Percentiles rank a stretch among this genome's conserved stretches.
These are phyloP conservation scores for Epichloe sibirici DNA, from an alignment of 2,329 filamentous ascomycete genomes.

Conservation along the genomic window DNA sequence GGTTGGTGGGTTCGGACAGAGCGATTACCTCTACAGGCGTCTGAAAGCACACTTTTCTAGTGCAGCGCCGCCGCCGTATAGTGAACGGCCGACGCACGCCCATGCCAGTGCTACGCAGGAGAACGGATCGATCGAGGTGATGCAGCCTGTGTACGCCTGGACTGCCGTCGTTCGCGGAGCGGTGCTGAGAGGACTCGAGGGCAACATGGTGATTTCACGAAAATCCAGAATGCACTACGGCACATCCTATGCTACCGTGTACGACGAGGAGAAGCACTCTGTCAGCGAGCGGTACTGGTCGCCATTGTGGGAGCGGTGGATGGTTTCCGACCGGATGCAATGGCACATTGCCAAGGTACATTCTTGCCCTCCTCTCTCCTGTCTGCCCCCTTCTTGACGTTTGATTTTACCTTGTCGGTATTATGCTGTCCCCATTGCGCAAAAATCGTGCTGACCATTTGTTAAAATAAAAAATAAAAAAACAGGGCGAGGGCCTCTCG, in stretches of 20 bases:
- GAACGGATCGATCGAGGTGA: slow-evolving; percentile 56
- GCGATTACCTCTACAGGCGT: slow-evolving; percentile 60
- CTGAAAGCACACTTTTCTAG: slow-evolving; percentile 57
- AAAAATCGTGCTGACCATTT: no score
- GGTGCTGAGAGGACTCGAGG: slow-evolving; percentile 61
- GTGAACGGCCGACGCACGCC: slow-evolving; percentile 57
- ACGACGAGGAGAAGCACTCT: slow-evolving; percentile 62
- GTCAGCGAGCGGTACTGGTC: slow-evolving; percentile 68
- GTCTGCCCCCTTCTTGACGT: background rate
- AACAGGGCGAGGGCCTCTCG: slow-evolving; percentile 59
- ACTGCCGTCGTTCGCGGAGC: slow-evolving; percentile 70
- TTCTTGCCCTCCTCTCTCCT: slow-evolving; percentile 6
- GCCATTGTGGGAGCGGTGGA: slow-evolving; percentile 69
- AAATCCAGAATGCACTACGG: slow-evolving; percentile 69
- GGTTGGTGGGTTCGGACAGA: slow-evolving; percentile 72
- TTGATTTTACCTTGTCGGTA: background rate
- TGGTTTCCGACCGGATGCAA: slow-evolving; percentile 74
- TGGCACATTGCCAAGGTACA: slow-evolving; percentile 71
- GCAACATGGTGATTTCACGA: slow-evolving; percentile 65
- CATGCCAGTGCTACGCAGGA: slow-evolving; percentile 33
- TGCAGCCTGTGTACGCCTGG: slow-evolving; percentile 75
- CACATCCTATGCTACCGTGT: slow-evolving; percentile 70
- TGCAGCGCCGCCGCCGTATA: slow-evolving; percentile 49
- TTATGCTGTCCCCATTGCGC: no score
- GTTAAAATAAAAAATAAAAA: no score